phyloP scores from a whole-genome alignment of 805 yeast genomes.

The Yarrowia sp. region DNA sequence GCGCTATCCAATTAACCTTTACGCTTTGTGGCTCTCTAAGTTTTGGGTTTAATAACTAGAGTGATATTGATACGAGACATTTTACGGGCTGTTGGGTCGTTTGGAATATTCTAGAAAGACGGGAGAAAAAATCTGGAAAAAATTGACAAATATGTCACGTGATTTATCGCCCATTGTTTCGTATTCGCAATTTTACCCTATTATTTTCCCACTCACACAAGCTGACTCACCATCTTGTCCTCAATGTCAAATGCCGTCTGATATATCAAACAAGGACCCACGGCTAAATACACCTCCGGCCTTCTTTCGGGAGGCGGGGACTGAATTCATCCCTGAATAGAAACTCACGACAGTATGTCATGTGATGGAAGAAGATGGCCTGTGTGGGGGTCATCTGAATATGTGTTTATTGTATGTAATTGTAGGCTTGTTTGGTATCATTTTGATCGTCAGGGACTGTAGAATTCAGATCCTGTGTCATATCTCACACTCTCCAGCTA shows the following conservation, averaged over 20 bases:
- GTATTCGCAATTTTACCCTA: background rate
- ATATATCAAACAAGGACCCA: background rate
- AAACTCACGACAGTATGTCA: background rate
- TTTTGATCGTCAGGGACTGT: background rate
- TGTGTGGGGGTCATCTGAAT: background rate
- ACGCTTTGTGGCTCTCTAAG: background rate
- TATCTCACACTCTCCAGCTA: no score
- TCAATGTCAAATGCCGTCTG: background rate
- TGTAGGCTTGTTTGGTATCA: background rate
- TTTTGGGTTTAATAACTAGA: background rate
- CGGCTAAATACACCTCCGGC: slow-evolving; percentile 3
- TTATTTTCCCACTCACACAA: background rate
- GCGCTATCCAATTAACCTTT: background rate
- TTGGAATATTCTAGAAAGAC: background rate
- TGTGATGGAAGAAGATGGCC: background rate
- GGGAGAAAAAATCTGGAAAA: no score
- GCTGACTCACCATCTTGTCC: no score
- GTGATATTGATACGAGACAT: background rate
- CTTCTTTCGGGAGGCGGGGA: background rate
- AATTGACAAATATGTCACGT: background rate
- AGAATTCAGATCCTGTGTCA: background rate
- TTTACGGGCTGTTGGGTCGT: background rate
- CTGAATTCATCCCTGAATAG: background rate
- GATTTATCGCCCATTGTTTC: no score
- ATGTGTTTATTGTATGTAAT: background rate